phyloP scores from a whole-genome alignment of 2,329 filamentous ascomycete species.

The Lithohypha guttulata region DNA sequence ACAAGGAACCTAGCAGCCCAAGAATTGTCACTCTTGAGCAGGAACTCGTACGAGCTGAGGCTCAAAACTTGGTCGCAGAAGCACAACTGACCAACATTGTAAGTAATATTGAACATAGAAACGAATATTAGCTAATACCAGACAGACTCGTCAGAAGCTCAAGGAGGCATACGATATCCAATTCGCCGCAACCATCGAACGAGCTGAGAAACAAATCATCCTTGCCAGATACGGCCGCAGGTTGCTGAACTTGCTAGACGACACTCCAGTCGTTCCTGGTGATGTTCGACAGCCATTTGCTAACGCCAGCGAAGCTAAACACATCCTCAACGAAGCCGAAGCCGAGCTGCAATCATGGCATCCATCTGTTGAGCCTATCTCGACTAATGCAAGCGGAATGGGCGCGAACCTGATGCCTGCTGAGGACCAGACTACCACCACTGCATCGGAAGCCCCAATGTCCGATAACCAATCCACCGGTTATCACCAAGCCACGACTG shows the following conservation, averaged over 20 bases:
- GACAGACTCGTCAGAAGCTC: constrained; percentile 82
- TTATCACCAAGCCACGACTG: background rate
- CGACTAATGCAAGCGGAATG: constrained; percentile 38
- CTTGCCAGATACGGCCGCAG: constrained; percentile 82
- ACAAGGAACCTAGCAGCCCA: constrained; percentile 78
- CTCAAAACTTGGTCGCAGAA: constrained; percentile 90
- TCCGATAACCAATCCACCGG: background rate
- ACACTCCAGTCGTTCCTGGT: constrained; percentile 79
- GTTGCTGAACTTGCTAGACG: constrained; percentile 75
- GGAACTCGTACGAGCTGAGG: constrained; percentile 90
- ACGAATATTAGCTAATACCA: constrained; percentile 7
- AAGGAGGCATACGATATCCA: constrained; percentile 89
- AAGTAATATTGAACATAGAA: constrained; percentile 28
- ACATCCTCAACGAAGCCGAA: constrained; percentile 86
- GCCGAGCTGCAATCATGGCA: constrained; percentile 72
- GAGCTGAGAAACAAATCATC: constrained; percentile 92
- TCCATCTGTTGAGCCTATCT: constrained; percentile 44
- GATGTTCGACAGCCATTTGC: constrained; percentile 62
- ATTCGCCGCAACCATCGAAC: constrained; percentile 83
- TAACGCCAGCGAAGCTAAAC: constrained; percentile 56
- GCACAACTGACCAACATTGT: constrained; percentile 93
- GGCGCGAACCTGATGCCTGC: constrained; percentile 32
- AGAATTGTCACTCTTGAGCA: constrained; percentile 81
- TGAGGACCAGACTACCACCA: constrained; percentile 14
- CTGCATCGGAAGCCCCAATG: constrained; percentile 9